These are phyloP conservation scores for Pseudogymnoascus sp. DNA, from an alignment of 2,329 filamentous ascomycete genomes.

Conservation along the genomic window DNA sequence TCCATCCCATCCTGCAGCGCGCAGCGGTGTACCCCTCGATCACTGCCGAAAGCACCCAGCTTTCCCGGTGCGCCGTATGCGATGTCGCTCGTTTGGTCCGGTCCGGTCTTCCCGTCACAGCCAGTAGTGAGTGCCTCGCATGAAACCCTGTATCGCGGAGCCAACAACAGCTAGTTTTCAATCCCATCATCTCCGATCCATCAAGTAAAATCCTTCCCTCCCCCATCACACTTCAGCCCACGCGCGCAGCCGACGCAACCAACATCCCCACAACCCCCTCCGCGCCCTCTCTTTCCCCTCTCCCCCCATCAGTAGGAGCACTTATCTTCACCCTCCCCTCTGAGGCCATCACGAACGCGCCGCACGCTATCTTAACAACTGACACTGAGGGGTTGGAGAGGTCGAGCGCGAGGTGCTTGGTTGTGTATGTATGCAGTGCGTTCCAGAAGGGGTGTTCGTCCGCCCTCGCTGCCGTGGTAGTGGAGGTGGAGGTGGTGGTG, in stretches of 20 bases:
- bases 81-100: too few relatives aligned
- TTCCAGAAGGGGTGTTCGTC: slow-evolving; percentile 34
- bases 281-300: slow-evolving; percentile 12
- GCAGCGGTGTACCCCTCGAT: too few relatives aligned
- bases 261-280: neutral
- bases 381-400: slow-evolving; percentile 31
- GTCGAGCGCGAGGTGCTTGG: slow-evolving; percentile 34
- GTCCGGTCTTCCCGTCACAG: too few relatives aligned
- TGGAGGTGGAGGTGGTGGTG: neutral
- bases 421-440: slow-evolving; percentile 32
- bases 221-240: neutral
- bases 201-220: too few relatives aligned
- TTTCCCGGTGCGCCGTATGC: too few relatives aligned
- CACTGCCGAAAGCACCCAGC: too few relatives aligned
- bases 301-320: slow-evolving; percentile 16
- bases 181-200: too few relatives aligned
- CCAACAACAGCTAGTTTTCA: too few relatives aligned
- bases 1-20: too few relatives aligned
- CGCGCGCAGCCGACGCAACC: neutral
- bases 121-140: too few relatives aligned
- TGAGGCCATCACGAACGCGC: slow-evolving; percentile 33
- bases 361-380: slow-evolving; percentile 35
- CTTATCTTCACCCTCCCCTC: slow-evolving; percentile 35
- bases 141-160: too few relatives aligned
- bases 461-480: too few relatives aligned